Evolutionary conservation across 768 basidiomycete genomes (phyloP), one percentile per base, ranked within the genome.

Genomic region (Panaeolus papilionaceus): DNA sequence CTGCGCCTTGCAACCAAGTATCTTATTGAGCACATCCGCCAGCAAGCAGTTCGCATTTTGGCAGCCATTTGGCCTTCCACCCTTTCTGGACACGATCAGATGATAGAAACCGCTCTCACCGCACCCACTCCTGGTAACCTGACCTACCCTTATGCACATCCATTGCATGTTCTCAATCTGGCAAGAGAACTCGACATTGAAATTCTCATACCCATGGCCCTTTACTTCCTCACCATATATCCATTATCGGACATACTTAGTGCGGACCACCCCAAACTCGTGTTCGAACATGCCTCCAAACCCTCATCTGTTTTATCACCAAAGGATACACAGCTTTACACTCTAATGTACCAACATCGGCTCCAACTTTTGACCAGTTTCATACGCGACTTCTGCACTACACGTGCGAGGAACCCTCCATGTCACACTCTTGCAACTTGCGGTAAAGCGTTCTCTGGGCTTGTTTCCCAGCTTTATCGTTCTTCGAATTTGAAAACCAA

Each of bases 151-250:
- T 87, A 83, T 67, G 84, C 85, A 37, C 88, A 89, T 71, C 88
- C 88, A 9, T 68, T 89, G 33, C 85, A 86, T 70, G 82, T 88
- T 39, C 81, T 89, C 64, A 86, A 87, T 66, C 82, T 88, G 45
- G 86, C 86, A 14, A 79, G 82, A 61, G 85, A 87, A 72, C 81
- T 80, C 14, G 79, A 88, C 70, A 77, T 84, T 18, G 77, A 74
- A 28, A 74, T 86, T 63, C 69, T 88, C 61, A 66, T 87, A 40
- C 87, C 87, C 2, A 82, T 86, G 9, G 84, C 82, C 9, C 65
- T 88, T 11, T 89, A 88, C 70, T 88, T 88, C 75, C 80, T 88
- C n/a, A 87, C 87, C 33, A 73, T 88, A 12, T 88, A 89, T 69
- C 81, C 82, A 5, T 77, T 89, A 39, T 73, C 78, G 45, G 85